Base-by-base conservation (phyloP, 192 early-diverging fungal genomes). In the Tieghemiomyces parasiticus region DNA sequence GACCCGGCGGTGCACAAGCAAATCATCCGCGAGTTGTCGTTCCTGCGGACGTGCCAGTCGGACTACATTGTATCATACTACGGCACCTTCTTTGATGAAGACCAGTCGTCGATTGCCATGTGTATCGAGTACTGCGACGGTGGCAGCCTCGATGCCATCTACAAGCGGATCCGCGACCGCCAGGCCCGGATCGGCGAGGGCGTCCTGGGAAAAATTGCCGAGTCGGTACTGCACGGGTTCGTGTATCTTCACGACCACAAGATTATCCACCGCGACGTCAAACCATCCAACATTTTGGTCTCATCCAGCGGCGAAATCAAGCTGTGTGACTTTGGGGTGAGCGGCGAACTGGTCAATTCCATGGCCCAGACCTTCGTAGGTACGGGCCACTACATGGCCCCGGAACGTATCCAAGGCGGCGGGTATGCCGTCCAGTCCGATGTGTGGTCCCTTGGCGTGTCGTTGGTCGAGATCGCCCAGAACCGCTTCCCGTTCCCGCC, bases 91-190 rank as follows among this genome's bases (percentile, higher is more conserved):
- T 74, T 88, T 47, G 80, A 88, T 47, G 88, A 89, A 24, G 81
- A 83, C 53, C 82, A 84, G 50, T 73, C 76, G 48, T 81, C 81
- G 2, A 80, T 99, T 6, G 89, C 85, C 4, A 89, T 99, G 42
- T 94, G 89, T 69, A 95, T 99, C 88, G 97, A 97, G 75, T 95
- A 87, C 65, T 93, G 93, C 74, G 87, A 90, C 64, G 81, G 85
- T 10, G 95, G 97, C 24, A 93, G 90, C 51, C 78, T 99, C 35
- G 92, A 98, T 61, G 75, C 78, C 32, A 86, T 99, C 19, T 96
- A 95, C 67, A 91, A 89, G 71, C 71, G 76, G 13, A 77, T 80
- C 45, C 69, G 71, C 28, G 71, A 75, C 50, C 77, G 85, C 55
- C 69, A 79, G 24, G 89, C 84, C 24, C 77, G 81, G n/a, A 87